Percentiles rank a stretch among this genome's conserved stretches.
Conservation (phyloP, 2,329 filamentous ascomycete genomes). For the Phyllosticta citriasiana region DNA sequence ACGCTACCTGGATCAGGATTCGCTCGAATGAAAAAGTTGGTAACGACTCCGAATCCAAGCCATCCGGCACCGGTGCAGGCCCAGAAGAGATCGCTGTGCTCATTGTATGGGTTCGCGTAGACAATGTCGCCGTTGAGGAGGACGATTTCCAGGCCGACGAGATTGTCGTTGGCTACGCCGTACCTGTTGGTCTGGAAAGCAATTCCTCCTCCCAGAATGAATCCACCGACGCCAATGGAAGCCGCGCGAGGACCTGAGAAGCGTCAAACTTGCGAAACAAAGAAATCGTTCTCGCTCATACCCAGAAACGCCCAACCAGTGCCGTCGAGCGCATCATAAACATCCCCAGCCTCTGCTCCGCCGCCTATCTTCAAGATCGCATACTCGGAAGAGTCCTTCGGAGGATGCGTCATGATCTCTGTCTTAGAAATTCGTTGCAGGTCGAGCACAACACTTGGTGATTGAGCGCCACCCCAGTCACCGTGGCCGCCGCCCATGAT, state of each 20-base stretch:
- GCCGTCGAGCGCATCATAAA: conserved; percentile 21
- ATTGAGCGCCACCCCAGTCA: conserved; percentile 5
- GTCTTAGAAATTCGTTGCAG: neutral
- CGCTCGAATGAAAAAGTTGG: conserved; percentile 29
- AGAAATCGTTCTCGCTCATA: neutral
- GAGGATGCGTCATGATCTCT: neutral
- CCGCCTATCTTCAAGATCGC: conserved; percentile 12
- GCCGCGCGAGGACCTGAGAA: conserved; percentile 19
- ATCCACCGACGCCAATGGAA: conserved; percentile 21
- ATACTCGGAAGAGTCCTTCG: neutral
- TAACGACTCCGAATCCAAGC: conserved; percentile 35
- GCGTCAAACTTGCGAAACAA: neutral
- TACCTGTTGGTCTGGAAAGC: conserved; percentile 17
- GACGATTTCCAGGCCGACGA: conserved; percentile 24
- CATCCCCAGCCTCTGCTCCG: conserved; percentile 25
- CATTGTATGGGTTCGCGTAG: conserved; percentile 19
- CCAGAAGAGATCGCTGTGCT: conserved; percentile 26
- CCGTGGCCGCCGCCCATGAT: conserved; percentile 8
- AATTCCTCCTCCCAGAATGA: conserved; percentile 22
- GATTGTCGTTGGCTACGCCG: conserved; percentile 18
- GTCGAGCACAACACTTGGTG: conserved; percentile 6
- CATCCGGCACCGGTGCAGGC: conserved; percentile 34
- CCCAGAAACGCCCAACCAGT: conserved; percentile 8
- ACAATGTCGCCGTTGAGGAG: conserved; percentile 29
- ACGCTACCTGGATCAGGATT: conserved; percentile 5